These are phyloP conservation scores for Pseudoscleropodium purum DNA, from an alignment of 225 moss, liverwort and hornwort genomes.

Conservation along the genomic window DNA sequence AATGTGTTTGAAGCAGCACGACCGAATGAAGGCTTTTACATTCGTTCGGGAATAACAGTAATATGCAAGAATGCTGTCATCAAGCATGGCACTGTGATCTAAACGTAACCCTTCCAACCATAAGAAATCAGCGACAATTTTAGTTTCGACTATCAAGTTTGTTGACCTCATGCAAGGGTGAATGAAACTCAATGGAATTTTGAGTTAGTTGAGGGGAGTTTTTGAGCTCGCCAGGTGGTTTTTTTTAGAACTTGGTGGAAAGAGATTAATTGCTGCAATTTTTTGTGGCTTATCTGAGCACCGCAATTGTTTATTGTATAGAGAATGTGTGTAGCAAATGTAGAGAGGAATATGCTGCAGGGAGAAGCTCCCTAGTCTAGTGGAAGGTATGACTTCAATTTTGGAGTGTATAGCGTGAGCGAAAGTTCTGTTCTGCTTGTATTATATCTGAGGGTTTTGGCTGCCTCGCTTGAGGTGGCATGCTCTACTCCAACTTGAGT, in stretches of 20 bases:
- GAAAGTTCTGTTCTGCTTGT: slow-evolving; percentile 11
- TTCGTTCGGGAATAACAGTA: slow-evolving; percentile 22
- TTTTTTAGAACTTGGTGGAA: not conserved
- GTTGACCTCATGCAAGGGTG: not conserved
- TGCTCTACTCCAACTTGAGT: not conserved
- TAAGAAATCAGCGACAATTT: not conserved
- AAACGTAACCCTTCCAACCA: not conserved
- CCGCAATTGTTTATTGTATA: slow-evolving; percentile 6
- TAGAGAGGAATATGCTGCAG: not conserved
- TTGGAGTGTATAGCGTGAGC: slow-evolving; percentile 32
- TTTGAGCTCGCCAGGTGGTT: not conserved
- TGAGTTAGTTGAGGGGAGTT: not conserved
- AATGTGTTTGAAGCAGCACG: slow-evolving; percentile 20
- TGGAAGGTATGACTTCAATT: slow-evolving; percentile 10
- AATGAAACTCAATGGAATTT: not conserved
- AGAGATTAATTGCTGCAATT: not conserved
- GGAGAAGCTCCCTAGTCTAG: not conserved
- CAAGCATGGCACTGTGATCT: slow-evolving; percentile 38
- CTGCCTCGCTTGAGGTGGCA: not conserved
- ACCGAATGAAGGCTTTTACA: slow-evolving; percentile 16
- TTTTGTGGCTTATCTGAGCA: not conserved
- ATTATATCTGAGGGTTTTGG: slow-evolving; percentile 5
- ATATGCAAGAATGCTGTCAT: slow-evolving; percentile 35
- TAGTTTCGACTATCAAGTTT: not conserved
- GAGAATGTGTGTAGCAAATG: not conserved